Conservation (phyloP, 1,139 yeast genomes). For the Hyphopichia buzzinii region DNA sequence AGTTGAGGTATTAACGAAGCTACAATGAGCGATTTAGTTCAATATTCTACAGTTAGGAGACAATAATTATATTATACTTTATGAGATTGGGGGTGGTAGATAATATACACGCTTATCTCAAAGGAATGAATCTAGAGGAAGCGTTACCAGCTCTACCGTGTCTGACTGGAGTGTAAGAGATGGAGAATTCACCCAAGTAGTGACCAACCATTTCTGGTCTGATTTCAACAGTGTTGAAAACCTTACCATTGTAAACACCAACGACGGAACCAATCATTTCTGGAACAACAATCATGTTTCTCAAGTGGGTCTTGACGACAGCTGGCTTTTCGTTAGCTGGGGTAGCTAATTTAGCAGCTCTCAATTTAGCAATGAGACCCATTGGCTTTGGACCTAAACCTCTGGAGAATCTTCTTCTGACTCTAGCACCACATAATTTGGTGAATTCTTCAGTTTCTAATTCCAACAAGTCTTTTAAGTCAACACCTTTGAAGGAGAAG, state of each 20-base stretch:
- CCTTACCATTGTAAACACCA: slow-evolving; percentile 99
- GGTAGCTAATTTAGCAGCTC: slow-evolving; percentile 94
- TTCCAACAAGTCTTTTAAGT: slow-evolving; percentile 90
- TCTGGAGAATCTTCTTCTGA: slow-evolving; percentile 99
- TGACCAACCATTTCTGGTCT: slow-evolving; percentile 99
- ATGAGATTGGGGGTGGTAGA: not conserved
- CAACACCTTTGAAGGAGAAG: slow-evolving; percentile 99
- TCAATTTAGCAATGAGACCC: slow-evolving; percentile 97
- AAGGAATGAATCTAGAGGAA: slow-evolving; percentile 81
- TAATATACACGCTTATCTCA: slow-evolving; percentile 32
- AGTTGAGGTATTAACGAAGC: no score
- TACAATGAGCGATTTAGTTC: no score
- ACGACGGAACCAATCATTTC: slow-evolving; percentile 99
- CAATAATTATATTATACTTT: not conserved
- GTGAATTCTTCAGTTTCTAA: slow-evolving; percentile 96
- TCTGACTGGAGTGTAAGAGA: slow-evolving; percentile 99
- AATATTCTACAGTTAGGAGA: not conserved
- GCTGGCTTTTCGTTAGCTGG: slow-evolving; percentile 97
- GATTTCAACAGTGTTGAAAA: slow-evolving; percentile 98
- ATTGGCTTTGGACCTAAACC: slow-evolving; percentile 95
- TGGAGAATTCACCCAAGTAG: slow-evolving; percentile 99
- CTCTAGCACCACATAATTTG: slow-evolving; percentile 96
- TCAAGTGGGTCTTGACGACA: slow-evolving; percentile 97
- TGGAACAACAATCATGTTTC: slow-evolving; percentile 98
- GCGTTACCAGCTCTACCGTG: slow-evolving; percentile 99